These are phyloP conservation scores for Stephania yunnanensis DNA, from an alignment of 164 flowering plant genomes.

Conservation along the genomic window DNA sequence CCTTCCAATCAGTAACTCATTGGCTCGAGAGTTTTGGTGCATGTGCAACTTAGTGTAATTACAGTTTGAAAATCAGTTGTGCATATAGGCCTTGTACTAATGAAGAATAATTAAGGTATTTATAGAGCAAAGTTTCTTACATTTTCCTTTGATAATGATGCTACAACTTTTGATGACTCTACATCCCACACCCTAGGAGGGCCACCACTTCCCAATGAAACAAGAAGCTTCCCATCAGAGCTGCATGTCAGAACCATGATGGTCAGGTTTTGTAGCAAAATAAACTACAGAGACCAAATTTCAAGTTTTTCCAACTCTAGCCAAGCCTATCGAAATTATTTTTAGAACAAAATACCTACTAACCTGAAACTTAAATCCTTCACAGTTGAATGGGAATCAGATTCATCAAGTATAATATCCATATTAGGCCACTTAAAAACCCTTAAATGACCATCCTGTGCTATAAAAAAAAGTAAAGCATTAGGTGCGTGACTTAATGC, in stretches of 20 bases:
- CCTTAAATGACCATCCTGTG: conserved; percentile 90
- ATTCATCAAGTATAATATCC: conserved; percentile 58
- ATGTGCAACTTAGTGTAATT: background rate
- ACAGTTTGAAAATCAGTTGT: background rate
- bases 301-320: background rate
- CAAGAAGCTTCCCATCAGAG: conserved; percentile 74
- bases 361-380: conserved; percentile 93
- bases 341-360: background rate
- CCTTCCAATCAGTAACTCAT: background rate
- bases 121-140: conserved; percentile 27
- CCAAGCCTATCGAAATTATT: background rate
- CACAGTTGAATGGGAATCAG: conserved; percentile 56
- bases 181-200: conserved; percentile 88
- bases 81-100: background rate
- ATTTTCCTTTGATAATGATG: conserved; percentile 59
- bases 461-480: conserved; percentile 34
- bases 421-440: conserved; percentile 91
- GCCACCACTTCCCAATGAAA: conserved; percentile 62
- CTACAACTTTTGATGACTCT: conserved; percentile 38
- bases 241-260: conserved; percentile 39
- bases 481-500: background rate
- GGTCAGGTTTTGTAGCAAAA: conserved; percentile 15
- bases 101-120: conserved; percentile 3
- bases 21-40: background rate
- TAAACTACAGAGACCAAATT: background rate